Percentiles rank a stretch among this genome's conserved stretches.
Conservation (phyloP, 495 filamentous ascomycete genomes). For the Trichoderma asperelloides region DNA sequence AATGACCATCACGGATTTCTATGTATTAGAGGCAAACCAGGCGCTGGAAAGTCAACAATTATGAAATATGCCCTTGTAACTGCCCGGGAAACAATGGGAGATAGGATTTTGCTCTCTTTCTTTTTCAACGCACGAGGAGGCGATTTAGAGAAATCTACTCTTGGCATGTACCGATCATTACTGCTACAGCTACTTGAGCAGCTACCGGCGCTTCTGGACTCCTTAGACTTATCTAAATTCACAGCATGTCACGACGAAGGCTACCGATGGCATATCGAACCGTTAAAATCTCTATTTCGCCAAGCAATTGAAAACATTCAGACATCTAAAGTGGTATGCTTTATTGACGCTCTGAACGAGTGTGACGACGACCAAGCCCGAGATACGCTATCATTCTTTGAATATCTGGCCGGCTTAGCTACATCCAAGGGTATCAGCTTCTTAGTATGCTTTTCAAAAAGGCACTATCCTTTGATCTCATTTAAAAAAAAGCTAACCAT, state of each 20-base stretch:
- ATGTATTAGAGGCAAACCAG: conserved; percentile 33
- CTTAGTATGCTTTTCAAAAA: conserved; percentile 20
- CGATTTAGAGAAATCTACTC: conserved; percentile 39
- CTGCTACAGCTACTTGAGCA: conserved; percentile 24
- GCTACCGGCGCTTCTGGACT: conserved; percentile 18
- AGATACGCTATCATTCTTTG: conserved; percentile 14
- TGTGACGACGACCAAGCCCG: conserved; percentile 12
- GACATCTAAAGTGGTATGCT: neutral
- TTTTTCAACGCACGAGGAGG: conserved; percentile 31
- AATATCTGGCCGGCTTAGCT: conserved; percentile 12
- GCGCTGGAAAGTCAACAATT: neutral
- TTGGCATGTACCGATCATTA: conserved; percentile 49
- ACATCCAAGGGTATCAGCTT: neutral
- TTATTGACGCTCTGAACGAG: neutral
- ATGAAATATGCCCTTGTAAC: neutral
- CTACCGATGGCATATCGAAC: neutral
- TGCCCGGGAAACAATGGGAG: neutral
- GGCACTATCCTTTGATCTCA: conserved; percentile 22
- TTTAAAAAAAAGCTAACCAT: conserved; percentile 18
- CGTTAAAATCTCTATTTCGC: conserved; percentile 25
- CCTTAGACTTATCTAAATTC: conserved; percentile 16
- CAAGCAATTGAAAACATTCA: conserved; percentile 24
- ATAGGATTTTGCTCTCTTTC: conserved; percentile 14
- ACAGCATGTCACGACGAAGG: neutral
- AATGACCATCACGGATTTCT: conserved; percentile 39